Evolutionary conservation across 345 rosid genomes (phyloP).

Genomic region (Citrus medica): DNA sequence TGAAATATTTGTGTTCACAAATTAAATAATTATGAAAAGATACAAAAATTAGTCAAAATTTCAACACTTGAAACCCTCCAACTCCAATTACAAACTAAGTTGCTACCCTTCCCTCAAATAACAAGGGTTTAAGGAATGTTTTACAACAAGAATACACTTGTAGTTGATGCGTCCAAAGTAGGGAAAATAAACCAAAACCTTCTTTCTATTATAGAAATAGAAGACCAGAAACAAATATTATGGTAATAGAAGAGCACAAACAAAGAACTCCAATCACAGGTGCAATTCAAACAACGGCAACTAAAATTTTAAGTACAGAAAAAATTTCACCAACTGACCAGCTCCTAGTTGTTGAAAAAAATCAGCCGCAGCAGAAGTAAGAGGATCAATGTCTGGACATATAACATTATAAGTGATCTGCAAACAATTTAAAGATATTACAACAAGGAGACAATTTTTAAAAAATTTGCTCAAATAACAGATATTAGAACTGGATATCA

Average conservation of each 20-base stretch:
- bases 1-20: neutral
- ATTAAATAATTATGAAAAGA: neutral
- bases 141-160: neutral
- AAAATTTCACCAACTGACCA: conserved; percentile 46
- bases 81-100: neutral
- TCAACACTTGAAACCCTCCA: neutral
- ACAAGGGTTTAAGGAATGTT: neutral
- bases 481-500: neutral
- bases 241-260: neutral
- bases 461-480: conserved; percentile 4
- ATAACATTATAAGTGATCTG: conserved; percentile 81
- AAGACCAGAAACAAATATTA: neutral
- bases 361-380: conserved; percentile 87
- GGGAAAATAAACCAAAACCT: neutral
- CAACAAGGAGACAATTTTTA: neutral
- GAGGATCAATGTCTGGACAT: conserved; percentile 97
- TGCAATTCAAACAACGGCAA: neutral
- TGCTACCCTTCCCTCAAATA: neutral
- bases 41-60: neutral
- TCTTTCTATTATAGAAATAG: neutral
- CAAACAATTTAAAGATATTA: conserved; percentile 26
- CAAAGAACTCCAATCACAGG: neutral
- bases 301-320: neutral
- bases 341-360: conserved; percentile 96
- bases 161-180: neutral